phyloP scores from a whole-genome alignment of 2,329 filamentous ascomycete species.

The Ophiostoma montium region DNA sequence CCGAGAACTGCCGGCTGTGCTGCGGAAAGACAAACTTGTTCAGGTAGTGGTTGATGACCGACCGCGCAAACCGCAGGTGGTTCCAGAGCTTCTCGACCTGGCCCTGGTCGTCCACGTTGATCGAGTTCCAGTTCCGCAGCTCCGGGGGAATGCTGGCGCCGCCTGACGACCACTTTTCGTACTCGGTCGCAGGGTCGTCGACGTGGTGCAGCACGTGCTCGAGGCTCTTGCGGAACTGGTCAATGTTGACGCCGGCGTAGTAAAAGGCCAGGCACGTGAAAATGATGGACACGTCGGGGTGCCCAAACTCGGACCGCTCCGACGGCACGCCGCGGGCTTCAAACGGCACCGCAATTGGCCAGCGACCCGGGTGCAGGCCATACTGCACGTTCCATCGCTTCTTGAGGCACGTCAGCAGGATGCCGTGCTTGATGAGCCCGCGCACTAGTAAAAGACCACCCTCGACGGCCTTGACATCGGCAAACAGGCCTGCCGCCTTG shows the following conservation, averaged over 20 bases:
- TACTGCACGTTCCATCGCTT: constrained; percentile 58
- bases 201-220: constrained; percentile 34
- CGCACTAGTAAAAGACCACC: constrained; percentile 39
- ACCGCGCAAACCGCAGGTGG: constrained; percentile 31
- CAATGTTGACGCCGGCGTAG: constrained; percentile 38
- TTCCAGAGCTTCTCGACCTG: constrained; percentile 38
- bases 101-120: constrained; percentile 44
- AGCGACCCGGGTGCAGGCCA: constrained; percentile 37
- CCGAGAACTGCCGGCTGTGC: constrained; percentile 49
- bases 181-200: constrained; percentile 42
- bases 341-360: constrained; percentile 52
- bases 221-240: constrained; percentile 35
- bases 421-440: constrained; percentile 45
- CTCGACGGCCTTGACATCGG: neutral
- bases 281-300: constrained; percentile 51
- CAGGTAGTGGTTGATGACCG: constrained; percentile 44
- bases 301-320: constrained; percentile 49
- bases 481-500: neutral
- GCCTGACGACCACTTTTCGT: constrained; percentile 33
- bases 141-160: constrained; percentile 27
- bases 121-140: constrained; percentile 36
- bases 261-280: constrained; percentile 57
- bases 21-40: constrained; percentile 50
- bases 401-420: constrained; percentile 43
- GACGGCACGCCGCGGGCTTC: constrained; percentile 51